A percentile compares a stretch with the other conserved stretches of the same genome.
Conservation (phyloP, 371 early-diverging fungal genomes). For the Actinomortierella wolfii region DNA sequence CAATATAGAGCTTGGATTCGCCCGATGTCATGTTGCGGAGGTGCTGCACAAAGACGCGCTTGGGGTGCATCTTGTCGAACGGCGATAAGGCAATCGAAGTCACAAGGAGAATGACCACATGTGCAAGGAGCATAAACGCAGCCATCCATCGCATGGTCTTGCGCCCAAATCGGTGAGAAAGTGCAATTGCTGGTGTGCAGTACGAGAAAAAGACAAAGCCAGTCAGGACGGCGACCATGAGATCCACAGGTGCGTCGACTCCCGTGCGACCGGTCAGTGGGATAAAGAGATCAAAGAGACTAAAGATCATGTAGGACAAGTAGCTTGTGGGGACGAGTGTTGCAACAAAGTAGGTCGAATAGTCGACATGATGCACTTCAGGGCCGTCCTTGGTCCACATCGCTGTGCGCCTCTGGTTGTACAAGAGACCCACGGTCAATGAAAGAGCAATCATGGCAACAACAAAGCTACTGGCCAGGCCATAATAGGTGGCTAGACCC, state of each 20-base stretch:
- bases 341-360: slow-evolving; percentile 50
- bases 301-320: slow-evolving; percentile 54
- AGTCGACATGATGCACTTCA: slow-evolving; percentile 22
- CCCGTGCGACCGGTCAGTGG: slow-evolving; percentile 81
- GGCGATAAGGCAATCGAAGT: slow-evolving; percentile 53
- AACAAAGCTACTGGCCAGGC: slow-evolving; percentile 36
- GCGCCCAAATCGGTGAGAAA: slow-evolving; percentile 60
- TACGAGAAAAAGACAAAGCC: slow-evolving; percentile 59
- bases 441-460: slow-evolving; percentile 31
- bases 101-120: slow-evolving; percentile 49
- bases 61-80: slow-evolving; percentile 71
- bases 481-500: slow-evolving; percentile 21
- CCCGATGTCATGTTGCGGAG: slow-evolving; percentile 67
- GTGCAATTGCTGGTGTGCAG: slow-evolving; percentile 57
- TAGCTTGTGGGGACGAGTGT: slow-evolving; percentile 49
- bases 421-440: slow-evolving; percentile 14
- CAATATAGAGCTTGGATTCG: slow-evolving; percentile 59
- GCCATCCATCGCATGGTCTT: slow-evolving; percentile 47
- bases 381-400: slow-evolving; percentile 13
- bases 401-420: slow-evolving; percentile 18
- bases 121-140: slow-evolving; percentile 41
- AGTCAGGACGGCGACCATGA: slow-evolving; percentile 65
- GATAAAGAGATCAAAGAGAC: slow-evolving; percentile 69
- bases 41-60: slow-evolving; percentile 68
- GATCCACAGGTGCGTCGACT: slow-evolving; percentile 68